phyloP scores from a whole-genome alignment of 2,329 filamentous ascomycete genomes.

The Pestalotiopsis sp. region DNA sequence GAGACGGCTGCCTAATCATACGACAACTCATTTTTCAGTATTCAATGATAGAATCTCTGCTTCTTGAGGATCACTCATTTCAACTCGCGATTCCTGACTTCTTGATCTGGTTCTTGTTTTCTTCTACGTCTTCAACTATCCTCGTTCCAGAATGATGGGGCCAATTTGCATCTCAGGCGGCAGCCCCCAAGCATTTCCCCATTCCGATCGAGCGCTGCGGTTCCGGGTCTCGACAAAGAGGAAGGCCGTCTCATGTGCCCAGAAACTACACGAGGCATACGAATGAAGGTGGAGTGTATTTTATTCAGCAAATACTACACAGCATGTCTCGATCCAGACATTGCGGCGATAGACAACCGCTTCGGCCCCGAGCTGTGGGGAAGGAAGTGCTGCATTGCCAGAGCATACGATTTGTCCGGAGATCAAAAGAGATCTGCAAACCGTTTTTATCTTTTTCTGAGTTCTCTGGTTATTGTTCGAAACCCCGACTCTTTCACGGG shows the following conservation, averaged over 20 bases:
- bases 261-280: too few species aligned
- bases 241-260: not conserved
- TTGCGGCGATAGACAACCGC: not conserved
- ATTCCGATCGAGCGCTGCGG: too few species aligned
- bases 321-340: too few species aligned
- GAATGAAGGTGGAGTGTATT: too few species aligned
- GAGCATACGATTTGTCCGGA: not conserved
- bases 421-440: not conserved
- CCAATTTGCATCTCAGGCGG: too few species aligned
- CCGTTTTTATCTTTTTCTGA: not conserved
- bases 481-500: not conserved
- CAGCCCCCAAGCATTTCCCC: too few species aligned
- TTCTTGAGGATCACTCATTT: too few species aligned
- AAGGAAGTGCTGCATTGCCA: not conserved
- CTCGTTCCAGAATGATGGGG: too few species aligned
- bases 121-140: too few species aligned
- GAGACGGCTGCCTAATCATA: not conserved
- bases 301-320: too few species aligned
- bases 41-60: not conserved
- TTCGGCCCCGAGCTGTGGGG: not conserved
- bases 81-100: too few species aligned
- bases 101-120: too few species aligned
- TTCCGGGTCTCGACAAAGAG: not conserved
- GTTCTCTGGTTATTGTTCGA: not conserved
- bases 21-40: not conserved